Evolutionary conservation across 805 yeast genomes (phyloP), one percentile per base, ranked within the genome.

Genomic region (Yarrowia keelungensis): DNA sequence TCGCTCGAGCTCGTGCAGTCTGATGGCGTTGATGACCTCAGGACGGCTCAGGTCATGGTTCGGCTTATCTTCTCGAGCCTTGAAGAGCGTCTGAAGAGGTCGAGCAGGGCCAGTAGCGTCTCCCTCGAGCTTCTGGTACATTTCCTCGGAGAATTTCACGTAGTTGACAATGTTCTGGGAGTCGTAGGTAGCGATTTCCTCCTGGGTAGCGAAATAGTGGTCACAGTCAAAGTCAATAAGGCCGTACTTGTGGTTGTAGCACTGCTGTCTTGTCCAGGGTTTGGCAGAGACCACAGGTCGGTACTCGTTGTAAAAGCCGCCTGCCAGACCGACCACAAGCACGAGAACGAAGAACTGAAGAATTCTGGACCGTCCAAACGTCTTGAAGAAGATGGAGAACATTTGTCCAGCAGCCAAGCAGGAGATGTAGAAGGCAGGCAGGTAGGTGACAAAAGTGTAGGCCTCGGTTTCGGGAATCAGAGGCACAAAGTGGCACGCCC

Each of bases 391-490:
- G 68, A 86, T 78, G 71, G 88, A 90, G 59, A 87, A 79, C 68
- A 84, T 80, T 71, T 86, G 90, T 3, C 88, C 90, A 67, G 87
- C 79, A 0, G 87, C 87, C 71, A 89, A 80, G 62, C 88, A 80
- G 58, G 89, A 89, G 76, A 91, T 90, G 79, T 90, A 91, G 67
- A 88, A 84, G 0, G 97, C 89, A 70, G 97, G 97, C 72, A 91
- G 78, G 76, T 91, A 91, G 77, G 91, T 97, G 76, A 90, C 81
- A 79, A 91, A 90, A 78, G 89, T 78, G 79, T 89, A 47, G 8
- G 95, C 81, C 95, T 85, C 38, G 86, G 89, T 96, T 89, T 90
- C 46, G 64, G 90, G 80, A 79, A 85, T 88, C 67, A 91, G 90
- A 72, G 97, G 96, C 68, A 83, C 76, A 76, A 85, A 89, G 78